Conservation (phyloP, 495 filamentous ascomycete species). For the Penicillium crystallinum region DNA sequence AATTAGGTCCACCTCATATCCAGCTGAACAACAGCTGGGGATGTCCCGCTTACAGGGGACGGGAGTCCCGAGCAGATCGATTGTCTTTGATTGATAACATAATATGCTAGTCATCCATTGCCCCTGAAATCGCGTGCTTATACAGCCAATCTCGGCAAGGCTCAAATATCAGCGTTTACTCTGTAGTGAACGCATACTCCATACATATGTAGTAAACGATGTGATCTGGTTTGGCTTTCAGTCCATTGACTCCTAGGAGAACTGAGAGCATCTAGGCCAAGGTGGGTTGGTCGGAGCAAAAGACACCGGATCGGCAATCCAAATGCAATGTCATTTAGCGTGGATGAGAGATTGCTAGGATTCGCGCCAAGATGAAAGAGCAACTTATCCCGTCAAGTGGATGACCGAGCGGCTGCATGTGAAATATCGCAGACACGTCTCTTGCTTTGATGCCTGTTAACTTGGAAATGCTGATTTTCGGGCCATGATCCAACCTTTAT, state of each 20-base stretch:
- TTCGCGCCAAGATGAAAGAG: constrained; percentile 15
- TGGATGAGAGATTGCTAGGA: constrained; percentile 12
- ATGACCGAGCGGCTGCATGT: constrained; percentile 20
- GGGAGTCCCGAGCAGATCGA: constrained; percentile 1
- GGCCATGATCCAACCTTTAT: too few relatives aligned
- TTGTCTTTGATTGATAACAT: neutral
- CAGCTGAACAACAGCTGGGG: constrained; percentile 1
- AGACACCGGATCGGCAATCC: constrained; percentile 18
- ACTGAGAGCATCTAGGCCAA: neutral
- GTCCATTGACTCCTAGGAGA: neutral
- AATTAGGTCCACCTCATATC: neutral
- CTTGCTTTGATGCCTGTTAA: neutral
- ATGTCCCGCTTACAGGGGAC: neutral
- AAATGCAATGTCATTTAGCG: constrained; percentile 9
- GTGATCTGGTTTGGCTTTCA: neutral
- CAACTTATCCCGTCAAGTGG: constrained; percentile 4
- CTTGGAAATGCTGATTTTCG: too few relatives aligned
- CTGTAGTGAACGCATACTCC: too few relatives aligned
- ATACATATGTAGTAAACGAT: neutral
- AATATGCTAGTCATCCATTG: neutral
- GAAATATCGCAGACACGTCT: neutral
- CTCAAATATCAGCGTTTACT: neutral
- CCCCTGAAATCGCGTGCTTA: constrained; percentile 4
- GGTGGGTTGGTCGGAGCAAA: neutral
- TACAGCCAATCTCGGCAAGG: neutral